Percentiles rank a stretch among this genome's conserved stretches.
Evolutionary conservation across 1,284 basidiomycete species (phyloP).

Genomic region (Phellinidium pouzarii): DNA sequence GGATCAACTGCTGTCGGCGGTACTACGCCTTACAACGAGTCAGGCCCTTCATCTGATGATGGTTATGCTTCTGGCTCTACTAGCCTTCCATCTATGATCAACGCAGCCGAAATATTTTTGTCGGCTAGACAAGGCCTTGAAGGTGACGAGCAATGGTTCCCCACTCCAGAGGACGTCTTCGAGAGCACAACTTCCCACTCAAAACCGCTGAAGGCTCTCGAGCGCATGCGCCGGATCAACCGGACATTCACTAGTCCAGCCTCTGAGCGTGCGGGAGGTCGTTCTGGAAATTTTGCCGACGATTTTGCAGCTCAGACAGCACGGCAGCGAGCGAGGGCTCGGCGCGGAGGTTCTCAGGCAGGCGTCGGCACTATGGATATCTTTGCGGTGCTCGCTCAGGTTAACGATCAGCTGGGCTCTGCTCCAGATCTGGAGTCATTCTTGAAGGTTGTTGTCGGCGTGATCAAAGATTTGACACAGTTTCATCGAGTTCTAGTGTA

Average conservation of each 20-base stretch:
- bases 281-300: constrained; percentile 14
- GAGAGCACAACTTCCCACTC: constrained; percentile 72
- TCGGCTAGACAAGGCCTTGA: constrained; percentile 25
- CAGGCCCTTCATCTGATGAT: neutral
- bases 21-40: neutral
- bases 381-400: constrained; percentile 75
- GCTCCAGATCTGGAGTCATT: constrained; percentile 68
- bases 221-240: constrained; percentile 54
- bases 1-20: neutral
- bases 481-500: constrained; percentile 89
- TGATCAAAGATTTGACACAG: constrained; percentile 78
- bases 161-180: constrained; percentile 55
- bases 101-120: constrained; percentile 18
- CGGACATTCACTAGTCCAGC: constrained; percentile 19
- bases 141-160: constrained; percentile 41
- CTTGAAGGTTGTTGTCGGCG: constrained; percentile 72
- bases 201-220: constrained; percentile 69
- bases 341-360: constrained; percentile 24
- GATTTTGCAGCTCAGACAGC: constrained; percentile 18
- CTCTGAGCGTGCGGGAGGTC: constrained; percentile 2
- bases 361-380: constrained; percentile 73
- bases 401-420: constrained; percentile 77
- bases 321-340: constrained; percentile 23
- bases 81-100: neutral
- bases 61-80: neutral